Conservation (phyloP, 768 basidiomycete species). For the Calvatia gigantea region DNA sequence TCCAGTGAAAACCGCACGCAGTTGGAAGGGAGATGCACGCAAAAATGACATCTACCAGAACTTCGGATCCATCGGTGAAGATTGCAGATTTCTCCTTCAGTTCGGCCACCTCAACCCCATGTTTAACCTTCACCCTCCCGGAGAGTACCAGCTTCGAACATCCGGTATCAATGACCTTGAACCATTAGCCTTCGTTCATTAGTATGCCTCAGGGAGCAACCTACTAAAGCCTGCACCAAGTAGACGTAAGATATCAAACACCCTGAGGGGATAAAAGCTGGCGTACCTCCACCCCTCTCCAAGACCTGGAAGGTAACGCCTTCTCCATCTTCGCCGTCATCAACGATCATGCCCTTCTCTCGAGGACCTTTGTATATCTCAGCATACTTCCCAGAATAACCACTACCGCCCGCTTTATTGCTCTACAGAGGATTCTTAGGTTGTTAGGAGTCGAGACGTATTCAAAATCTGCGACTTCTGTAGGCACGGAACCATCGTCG, state of each 20-base stretch:
- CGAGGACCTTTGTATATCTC: constrained; percentile 1
- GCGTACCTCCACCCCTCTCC: constrained; percentile 4
- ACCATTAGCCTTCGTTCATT: neutral
- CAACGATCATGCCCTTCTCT: constrained; percentile 9
- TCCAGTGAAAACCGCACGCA: too few relatives aligned
- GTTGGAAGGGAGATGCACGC: constrained; percentile 25
- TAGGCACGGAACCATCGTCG: constrained; percentile 5
- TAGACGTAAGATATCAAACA: neutral
- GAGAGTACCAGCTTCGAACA: constrained; percentile 47
- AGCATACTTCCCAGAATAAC: neutral
- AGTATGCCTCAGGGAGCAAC: too few relatives aligned
- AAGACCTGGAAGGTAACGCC: constrained; percentile 1
- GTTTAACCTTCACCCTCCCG: constrained; percentile 58
- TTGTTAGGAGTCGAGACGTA: neutral
- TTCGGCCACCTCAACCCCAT: constrained; percentile 38
- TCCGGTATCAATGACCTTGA: constrained; percentile 39
- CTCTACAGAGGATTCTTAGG: neutral
- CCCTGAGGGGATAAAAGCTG: neutral
- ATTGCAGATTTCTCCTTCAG: constrained; percentile 31
- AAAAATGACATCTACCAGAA: constrained; percentile 44
- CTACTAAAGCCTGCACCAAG: neutral
- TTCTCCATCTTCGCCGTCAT: constrained; percentile 2
- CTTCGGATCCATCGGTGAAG: constrained; percentile 35
- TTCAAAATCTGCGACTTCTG: constrained; percentile 1
- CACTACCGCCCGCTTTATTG: constrained; percentile 2